Percentiles rank a stretch among this genome's conserved stretches.
These are phyloP conservation scores for Fusarium clavum DNA, from an alignment of 2,329 filamentous ascomycete genomes.

Conservation along the genomic window DNA sequence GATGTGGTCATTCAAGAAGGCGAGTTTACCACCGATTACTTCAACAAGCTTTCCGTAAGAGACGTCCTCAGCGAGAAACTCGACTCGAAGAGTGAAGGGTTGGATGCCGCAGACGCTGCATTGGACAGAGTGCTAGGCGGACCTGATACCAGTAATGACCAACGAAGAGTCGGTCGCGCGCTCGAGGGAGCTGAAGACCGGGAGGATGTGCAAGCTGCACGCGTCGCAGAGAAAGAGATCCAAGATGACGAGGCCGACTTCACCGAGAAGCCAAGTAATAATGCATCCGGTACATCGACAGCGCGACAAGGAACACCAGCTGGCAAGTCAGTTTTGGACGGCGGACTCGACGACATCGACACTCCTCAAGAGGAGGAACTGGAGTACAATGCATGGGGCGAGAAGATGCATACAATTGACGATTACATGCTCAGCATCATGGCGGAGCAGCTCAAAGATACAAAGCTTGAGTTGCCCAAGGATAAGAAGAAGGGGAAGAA, in stretches of 20 bases:
- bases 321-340: conserved; percentile 51
- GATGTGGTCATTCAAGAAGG: conserved; percentile 99
- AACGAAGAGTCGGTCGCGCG: conserved; percentile 73
- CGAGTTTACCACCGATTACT: conserved; percentile 96
- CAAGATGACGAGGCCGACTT: conserved; percentile 91
- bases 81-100: conserved; percentile 60
- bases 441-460: conserved; percentile 69
- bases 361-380: conserved; percentile 51
- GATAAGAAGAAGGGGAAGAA: conserved; percentile 73
- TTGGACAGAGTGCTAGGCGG: conserved; percentile 87
- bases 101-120: conserved; percentile 81
- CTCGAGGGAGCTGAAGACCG: conserved; percentile 92
- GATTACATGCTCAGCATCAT: conserved; percentile 80
- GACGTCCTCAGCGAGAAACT: conserved; percentile 74
- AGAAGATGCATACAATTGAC: conserved; percentile 72
- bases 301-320: conserved; percentile 64
- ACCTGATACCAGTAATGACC: conserved; percentile 69
- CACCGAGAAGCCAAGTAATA: conserved; percentile 68
- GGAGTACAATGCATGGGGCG: conserved; percentile 71
- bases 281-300: conserved; percentile 62
- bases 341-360: conserved; percentile 49
- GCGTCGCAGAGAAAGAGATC: conserved; percentile 88
- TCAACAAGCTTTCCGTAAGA: conserved; percentile 80
- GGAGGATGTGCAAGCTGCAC: conserved; percentile 90
- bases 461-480: conserved; percentile 71